Percentiles rank a stretch among this genome's conserved stretches.
Evolutionary conservation across 2,329 filamentous ascomycete species (phyloP).

Genomic region (Neurospora crassa): DNA sequence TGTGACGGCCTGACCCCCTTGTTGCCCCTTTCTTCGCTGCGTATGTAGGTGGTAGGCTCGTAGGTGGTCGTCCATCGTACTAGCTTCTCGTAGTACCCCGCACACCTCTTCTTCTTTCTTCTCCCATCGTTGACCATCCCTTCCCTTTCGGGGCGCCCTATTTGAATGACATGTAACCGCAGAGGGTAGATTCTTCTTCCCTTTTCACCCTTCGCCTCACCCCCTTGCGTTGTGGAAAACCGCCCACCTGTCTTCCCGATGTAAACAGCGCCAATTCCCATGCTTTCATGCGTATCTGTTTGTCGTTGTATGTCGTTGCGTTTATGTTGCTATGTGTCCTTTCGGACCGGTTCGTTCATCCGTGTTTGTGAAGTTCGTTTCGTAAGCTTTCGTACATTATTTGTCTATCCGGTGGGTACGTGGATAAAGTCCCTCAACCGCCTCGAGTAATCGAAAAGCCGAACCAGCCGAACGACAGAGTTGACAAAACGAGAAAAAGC

Average conservation of each 20-base stretch:
- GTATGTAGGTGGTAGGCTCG: neutral
- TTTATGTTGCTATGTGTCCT: neutral
- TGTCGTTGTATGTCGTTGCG: neutral
- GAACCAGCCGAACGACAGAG: neutral
- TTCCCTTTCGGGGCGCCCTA: neutral
- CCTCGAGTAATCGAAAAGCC: neutral
- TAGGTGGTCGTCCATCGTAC: neutral
- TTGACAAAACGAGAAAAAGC: neutral
- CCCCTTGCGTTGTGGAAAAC: neutral
- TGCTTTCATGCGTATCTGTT: neutral
- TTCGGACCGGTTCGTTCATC: neutral
- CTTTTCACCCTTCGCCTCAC: neutral
- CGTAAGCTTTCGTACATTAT: neutral
- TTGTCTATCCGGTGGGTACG: neutral
- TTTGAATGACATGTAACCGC: neutral
- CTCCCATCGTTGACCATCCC: neutral
- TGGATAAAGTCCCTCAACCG: neutral
- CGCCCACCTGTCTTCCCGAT: neutral
- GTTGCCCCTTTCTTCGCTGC: neutral
- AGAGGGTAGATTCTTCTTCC: neutral
- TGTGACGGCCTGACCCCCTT: neutral
- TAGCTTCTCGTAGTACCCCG: neutral
- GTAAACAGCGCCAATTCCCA: neutral
- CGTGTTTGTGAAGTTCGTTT: neutral
- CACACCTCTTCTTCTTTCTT: neutral